A percentile compares a stretch with the other conserved stretches of the same genome.
Evolutionary conservation across 2,329 filamentous ascomycete genomes (phyloP).

Genomic region (Xenoacremonium recifei): DNA sequence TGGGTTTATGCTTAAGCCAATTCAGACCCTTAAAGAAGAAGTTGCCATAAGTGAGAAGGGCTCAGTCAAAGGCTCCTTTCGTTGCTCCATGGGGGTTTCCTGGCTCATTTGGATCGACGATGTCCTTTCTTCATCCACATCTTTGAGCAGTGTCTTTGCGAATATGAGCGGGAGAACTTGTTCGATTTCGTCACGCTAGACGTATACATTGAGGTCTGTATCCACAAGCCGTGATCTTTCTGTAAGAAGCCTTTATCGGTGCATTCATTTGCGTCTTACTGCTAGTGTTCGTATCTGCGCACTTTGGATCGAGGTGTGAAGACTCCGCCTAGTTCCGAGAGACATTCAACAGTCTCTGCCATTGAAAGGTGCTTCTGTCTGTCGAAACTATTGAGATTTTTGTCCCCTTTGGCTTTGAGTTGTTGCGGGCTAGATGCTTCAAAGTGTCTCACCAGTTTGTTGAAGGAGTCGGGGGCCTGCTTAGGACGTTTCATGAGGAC

Average conservation of each 20-base stretch:
- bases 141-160: conserved; percentile 10
- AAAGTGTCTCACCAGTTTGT: conserved; percentile 5
- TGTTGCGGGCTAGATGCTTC: conserved; percentile 5
- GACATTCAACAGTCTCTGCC: conserved; percentile 7
- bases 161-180: conserved; percentile 10
- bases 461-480: conserved; percentile 6
- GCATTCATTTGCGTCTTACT: conserved; percentile 8
- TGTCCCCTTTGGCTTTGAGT: conserved; percentile 6
- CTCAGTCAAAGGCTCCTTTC: background rate
- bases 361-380: conserved; percentile 6
- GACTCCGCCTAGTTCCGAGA: conserved; percentile 5
- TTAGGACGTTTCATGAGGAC: conserved; percentile 7
- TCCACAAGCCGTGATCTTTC: conserved; percentile 10
- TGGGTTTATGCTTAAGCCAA: conserved; percentile 10
- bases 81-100: conserved; percentile 4
- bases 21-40: conserved; percentile 7
- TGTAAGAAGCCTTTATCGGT: background rate
- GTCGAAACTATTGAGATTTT: conserved; percentile 5
- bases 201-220: conserved; percentile 6
- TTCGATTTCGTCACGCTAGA: conserved; percentile 8
- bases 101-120: conserved; percentile 9
- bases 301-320: conserved; percentile 4
- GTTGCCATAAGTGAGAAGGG: background rate
- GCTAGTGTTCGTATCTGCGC: conserved; percentile 6
- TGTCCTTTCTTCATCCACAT: conserved; percentile 11